Evolutionary conservation across 768 basidiomycete genomes (phyloP), one percentile per base, ranked within the genome.

Genomic region (Lyophyllum semitale): DNA sequence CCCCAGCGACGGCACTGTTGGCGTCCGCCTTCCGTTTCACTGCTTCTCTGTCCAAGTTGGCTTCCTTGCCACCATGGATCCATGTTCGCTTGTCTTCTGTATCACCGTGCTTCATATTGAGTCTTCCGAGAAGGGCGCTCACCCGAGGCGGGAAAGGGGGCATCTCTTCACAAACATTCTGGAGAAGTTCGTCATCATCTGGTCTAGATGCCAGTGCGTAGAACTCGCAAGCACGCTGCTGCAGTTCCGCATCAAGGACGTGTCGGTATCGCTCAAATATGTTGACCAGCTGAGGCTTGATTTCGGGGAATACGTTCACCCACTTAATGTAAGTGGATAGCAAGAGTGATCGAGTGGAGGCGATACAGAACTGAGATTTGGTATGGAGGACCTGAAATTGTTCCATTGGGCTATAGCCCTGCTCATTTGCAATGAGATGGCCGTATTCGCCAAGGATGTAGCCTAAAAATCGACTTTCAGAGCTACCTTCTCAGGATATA

Each of bases 231-330:
- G 97, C 97, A 51, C 97, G 88, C 70, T 99, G 97, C 70, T 99
- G 97, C 2, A 99, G 79, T 66, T 99, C 97, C 17, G 95, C 88
- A 71, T 99, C 97, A 13, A 99, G 84, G 42, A 98, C 93, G 65
- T 96, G 93, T n/a, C 94, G 87, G 67, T 97, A 98, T 15, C 95
- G 92, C 63, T 98, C 95, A 63, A 99, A 97, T 63, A 98, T 93
- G 69, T 88, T 91, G 68, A 98, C 64, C 26, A 99, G 84, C 61
- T 98, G 95, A 7, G 88, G 82, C 64, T 95, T 97, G 74, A 99
- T 97, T 71, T 99, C 97, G 18, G 97, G 97, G 72, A 98, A 99
- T 53, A 99, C 92, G 68, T 99, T 99, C 59, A 97, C 94, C 96
- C 96, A 98, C 82, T 99, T 99, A 77, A 98, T 89, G 69, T 99